Evolutionary conservation across 1,284 basidiomycete genomes (phyloP).

Genomic region (Cryptococcus sp.): DNA sequence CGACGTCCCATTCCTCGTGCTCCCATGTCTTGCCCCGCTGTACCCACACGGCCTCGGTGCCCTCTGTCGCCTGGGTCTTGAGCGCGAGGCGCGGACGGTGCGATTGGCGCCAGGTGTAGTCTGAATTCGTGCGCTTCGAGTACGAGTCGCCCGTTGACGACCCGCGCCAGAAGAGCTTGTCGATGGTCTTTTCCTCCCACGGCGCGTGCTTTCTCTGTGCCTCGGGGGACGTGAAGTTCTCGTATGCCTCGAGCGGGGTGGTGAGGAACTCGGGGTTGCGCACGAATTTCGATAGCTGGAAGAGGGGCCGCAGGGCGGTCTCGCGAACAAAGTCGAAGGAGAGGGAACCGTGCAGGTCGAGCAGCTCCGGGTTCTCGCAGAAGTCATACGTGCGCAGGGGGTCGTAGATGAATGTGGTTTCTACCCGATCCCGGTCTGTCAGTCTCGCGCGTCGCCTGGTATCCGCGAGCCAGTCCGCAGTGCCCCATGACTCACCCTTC

Average conservation of each 20-base stretch:
- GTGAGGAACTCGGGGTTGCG: slow-evolving; percentile 44
- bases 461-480: background rate
- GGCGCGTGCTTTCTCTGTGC: slow-evolving; percentile 30
- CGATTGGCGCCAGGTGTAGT: slow-evolving; percentile 40
- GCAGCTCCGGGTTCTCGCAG: slow-evolving; percentile 38
- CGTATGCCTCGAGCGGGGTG: slow-evolving; percentile 46
- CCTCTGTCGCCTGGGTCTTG: slow-evolving; percentile 35
- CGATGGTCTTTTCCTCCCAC: slow-evolving; percentile 45
- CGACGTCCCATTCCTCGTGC: slow-evolving; percentile 28
- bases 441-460: slow-evolving; percentile 1
- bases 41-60: slow-evolving; percentile 42
- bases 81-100: slow-evolving; percentile 47
- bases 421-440: slow-evolving; percentile 11
- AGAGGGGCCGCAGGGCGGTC: slow-evolving; percentile 42
- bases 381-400: slow-evolving; percentile 31
- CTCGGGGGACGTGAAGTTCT: slow-evolving; percentile 28
- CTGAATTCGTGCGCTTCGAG: slow-evolving; percentile 28
- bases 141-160: slow-evolving; percentile 49
- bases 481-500: slow-evolving; percentile 15
- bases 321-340: slow-evolving; percentile 37
- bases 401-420: slow-evolving; percentile 41
- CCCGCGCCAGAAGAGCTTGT: slow-evolving; percentile 52
- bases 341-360: slow-evolving; percentile 41
- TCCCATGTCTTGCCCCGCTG: slow-evolving; percentile 35
- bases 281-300: slow-evolving; percentile 45